Conservation (phyloP, 345 rosid genomes). For the Populus nigra region DNA sequence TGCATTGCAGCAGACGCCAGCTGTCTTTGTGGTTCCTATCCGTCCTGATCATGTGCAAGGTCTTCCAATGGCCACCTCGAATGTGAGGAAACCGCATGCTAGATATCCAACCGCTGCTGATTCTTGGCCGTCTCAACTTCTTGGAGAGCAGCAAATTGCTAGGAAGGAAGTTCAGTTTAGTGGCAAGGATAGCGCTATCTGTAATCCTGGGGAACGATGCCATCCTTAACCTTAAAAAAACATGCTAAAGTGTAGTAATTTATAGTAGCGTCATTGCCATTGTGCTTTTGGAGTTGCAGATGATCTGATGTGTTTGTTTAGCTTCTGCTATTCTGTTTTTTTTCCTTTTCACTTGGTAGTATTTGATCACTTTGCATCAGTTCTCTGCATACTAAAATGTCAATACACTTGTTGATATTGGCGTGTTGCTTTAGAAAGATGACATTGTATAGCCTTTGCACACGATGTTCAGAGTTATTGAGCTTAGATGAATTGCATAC, state of each 20-base stretch:
- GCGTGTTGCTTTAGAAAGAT: background rate
- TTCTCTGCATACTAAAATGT: background rate
- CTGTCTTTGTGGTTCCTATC: constrained; percentile 69
- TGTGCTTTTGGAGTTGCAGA: background rate
- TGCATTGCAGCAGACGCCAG: constrained; percentile 43
- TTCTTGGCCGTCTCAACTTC: constrained; percentile 82
- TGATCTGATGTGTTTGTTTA: background rate
- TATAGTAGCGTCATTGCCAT: background rate
- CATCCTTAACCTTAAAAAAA: background rate
- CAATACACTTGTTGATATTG: background rate
- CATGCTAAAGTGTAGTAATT: background rate
- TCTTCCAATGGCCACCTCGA: constrained; percentile 28
- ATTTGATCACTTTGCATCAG: background rate
- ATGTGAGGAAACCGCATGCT: constrained; percentile 84
- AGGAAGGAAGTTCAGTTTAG: constrained; percentile 18
- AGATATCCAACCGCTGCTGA: constrained; percentile 72
- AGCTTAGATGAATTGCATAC: too few relatives aligned
- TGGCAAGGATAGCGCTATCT: background rate
- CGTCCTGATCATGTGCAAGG: constrained; percentile 41
- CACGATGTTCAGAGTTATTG: too few relatives aligned
- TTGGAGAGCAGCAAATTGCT: constrained; percentile 27
- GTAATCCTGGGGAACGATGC: background rate
- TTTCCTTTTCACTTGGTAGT: background rate
- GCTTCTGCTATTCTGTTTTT: background rate
- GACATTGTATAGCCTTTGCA: too few relatives aligned